Conservation (phyloP, 345 rosid species). For the Barbarea vulgaris region DNA sequence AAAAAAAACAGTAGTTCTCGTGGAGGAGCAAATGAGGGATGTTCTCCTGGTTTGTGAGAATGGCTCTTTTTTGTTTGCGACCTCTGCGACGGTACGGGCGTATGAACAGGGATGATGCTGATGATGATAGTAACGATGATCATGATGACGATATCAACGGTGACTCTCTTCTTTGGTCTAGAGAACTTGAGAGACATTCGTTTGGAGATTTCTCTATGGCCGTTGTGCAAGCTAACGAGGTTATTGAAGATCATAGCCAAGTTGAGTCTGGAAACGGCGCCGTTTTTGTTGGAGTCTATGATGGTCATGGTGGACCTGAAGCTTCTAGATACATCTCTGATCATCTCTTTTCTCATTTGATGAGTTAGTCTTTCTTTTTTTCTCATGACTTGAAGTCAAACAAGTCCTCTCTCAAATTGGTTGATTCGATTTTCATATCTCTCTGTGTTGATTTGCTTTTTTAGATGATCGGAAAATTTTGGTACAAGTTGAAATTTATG, state of each 20-base stretch:
- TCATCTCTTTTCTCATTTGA: constrained; percentile 74
- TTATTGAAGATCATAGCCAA: constrained; percentile 86
- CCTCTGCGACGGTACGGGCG: constrained; percentile 76
- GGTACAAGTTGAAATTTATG: neutral
- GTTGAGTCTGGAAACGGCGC: constrained; percentile 73
- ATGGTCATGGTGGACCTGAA: constrained; percentile 97
- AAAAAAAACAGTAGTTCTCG: constrained; percentile 8
- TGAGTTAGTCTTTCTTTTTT: constrained; percentile 50
- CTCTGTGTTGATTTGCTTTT: constrained; percentile 7
- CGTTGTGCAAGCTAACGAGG: constrained; percentile 85
- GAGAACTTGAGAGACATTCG: constrained; percentile 75
- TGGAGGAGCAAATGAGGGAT: constrained; percentile 84
- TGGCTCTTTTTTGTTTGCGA: constrained; percentile 72
- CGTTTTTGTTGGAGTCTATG: constrained; percentile 83
- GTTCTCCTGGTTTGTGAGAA: constrained; percentile 77
- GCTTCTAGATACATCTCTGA: constrained; percentile 82
- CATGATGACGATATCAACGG: constrained; percentile 36
- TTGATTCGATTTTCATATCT: neutral
- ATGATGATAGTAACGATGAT: constrained; percentile 23
- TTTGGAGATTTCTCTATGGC: constrained; percentile 88
- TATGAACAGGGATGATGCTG: constrained; percentile 71
- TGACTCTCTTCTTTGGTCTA: constrained; percentile 65
- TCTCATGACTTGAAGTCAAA: neutral
- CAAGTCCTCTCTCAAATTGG: neutral
- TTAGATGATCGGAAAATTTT: neutral